Percentiles rank a stretch among this genome's conserved stretches.
phyloP scores from a whole-genome alignment of 2,329 filamentous ascomycete genomes.

The Pezicula rhizophila region DNA sequence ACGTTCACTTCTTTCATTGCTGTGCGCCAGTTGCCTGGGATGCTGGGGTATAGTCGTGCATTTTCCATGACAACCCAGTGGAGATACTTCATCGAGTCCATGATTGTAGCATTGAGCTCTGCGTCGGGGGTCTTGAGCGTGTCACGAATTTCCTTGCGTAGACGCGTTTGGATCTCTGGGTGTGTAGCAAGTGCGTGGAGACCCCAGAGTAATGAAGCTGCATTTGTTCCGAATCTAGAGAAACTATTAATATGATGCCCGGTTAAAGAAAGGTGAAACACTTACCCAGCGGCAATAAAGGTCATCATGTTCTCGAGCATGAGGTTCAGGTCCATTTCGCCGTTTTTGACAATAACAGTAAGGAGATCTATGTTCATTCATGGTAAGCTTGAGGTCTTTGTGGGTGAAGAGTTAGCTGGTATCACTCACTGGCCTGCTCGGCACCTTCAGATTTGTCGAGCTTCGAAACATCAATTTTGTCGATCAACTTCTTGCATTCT shows the following conservation, averaged over 20 bases:
- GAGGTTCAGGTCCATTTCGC: slow-evolving; percentile 44
- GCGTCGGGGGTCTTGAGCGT: slow-evolving; percentile 34
- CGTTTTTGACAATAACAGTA: slow-evolving; percentile 52
- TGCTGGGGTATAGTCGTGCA: slow-evolving; percentile 60
- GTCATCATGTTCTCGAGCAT: slow-evolving; percentile 63
- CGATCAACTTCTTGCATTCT: neutral
- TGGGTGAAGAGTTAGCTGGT: neutral
- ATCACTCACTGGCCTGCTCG: neutral
- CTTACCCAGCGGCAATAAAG: slow-evolving; percentile 47
- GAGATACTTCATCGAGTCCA: slow-evolving; percentile 55
- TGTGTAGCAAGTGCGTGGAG: slow-evolving; percentile 54
- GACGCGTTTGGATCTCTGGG: slow-evolving; percentile 47
- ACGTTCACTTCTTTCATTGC: slow-evolving; percentile 51
- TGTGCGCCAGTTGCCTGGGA: slow-evolving; percentile 57
- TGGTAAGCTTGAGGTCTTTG: neutral
- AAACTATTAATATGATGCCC: neutral
- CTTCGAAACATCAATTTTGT: slow-evolving; percentile 1
- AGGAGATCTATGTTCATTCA: neutral
- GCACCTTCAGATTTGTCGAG: neutral
- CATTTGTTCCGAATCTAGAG: slow-evolving; percentile 57
- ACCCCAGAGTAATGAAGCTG: slow-evolving; percentile 57
- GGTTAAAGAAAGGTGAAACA: neutral
- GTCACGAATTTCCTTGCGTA: slow-evolving; percentile 51
- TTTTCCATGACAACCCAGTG: slow-evolving; percentile 62
- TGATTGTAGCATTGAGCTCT: slow-evolving; percentile 7